Conservation (phyloP, 148 eudicot species). For the Polygonum aviculare region DNA sequence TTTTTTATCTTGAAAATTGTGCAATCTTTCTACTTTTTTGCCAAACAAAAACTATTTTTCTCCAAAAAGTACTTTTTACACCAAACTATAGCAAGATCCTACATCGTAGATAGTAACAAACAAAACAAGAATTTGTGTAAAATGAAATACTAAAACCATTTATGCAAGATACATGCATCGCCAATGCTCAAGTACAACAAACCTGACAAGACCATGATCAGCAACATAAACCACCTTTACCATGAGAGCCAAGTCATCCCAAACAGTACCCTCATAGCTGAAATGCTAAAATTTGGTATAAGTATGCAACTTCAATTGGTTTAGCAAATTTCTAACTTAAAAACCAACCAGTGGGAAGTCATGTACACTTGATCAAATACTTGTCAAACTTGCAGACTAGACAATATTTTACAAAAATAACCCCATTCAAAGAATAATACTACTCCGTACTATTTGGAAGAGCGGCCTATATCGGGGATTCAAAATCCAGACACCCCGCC, state of each 20-base stretch:
- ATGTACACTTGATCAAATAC: background rate
- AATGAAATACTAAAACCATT: background rate
- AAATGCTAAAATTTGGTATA: background rate
- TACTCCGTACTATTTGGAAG: no score
- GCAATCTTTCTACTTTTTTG: no score
- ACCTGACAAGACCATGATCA: slow-evolving; percentile 81
- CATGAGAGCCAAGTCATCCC: slow-evolving; percentile 97
- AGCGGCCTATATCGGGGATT: background rate
- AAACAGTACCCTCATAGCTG: slow-evolving; percentile 93
- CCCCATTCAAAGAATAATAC: no score
- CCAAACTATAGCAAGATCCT: no score
- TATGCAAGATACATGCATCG: background rate
- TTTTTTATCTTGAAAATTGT: no score
- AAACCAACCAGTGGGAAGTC: background rate
- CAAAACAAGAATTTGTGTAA: background rate
- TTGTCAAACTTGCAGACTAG: background rate
- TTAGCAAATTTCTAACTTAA: background rate
- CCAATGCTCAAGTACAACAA: slow-evolving; percentile 12
- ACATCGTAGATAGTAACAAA: slow-evolving; percentile 8
- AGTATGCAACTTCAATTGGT: background rate
- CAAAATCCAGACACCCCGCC: background rate
- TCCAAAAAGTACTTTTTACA: no score
- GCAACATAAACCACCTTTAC: slow-evolving; percentile 84
- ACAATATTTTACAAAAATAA: no score
- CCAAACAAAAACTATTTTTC: no score